A percentile compares a stretch with the other conserved stretches of the same genome.
These are phyloP conservation scores for Malassezia restricta DNA, from an alignment of 1,284 basidiomycete genomes.

Conservation along the genomic window DNA sequence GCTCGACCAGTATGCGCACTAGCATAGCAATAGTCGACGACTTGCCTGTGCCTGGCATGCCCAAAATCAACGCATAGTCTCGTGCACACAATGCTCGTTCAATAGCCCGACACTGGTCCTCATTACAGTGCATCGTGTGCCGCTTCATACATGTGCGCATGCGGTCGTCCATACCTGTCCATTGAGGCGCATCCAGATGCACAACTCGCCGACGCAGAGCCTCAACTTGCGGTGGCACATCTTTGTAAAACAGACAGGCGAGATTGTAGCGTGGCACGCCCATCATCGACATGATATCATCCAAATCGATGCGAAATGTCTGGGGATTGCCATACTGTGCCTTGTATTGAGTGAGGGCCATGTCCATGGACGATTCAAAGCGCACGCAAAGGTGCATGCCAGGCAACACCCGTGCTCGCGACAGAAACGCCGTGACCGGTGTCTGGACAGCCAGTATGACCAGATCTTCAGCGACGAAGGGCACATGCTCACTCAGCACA, in stretches of 20 bases:
- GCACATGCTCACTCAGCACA: neutral
- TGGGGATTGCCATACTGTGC: conserved; percentile 34
- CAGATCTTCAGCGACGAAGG: conserved; percentile 63
- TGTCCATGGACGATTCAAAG: conserved; percentile 63
- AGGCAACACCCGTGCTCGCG: conserved; percentile 5
- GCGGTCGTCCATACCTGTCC: conserved; percentile 44
- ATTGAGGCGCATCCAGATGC: conserved; percentile 62
- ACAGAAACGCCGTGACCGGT: neutral
- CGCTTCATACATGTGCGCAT: conserved; percentile 22
- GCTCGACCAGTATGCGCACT: conserved; percentile 63
- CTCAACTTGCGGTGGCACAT: conserved; percentile 39
- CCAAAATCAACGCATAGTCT: conserved; percentile 83
- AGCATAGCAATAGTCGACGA: conserved; percentile 85
- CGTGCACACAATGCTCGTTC: conserved; percentile 61
- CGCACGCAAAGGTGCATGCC: conserved; percentile 60
- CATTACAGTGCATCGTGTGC: conserved; percentile 50
- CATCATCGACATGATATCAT: conserved; percentile 78
- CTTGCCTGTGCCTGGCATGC: conserved; percentile 98
- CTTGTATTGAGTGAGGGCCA: conserved; percentile 20
- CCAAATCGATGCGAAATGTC: conserved; percentile 80
- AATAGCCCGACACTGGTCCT: conserved; percentile 64
- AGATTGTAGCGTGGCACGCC: conserved; percentile 77
- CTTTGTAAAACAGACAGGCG: conserved; percentile 66
- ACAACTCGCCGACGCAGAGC: conserved; percentile 56
- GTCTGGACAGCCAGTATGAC: conserved; percentile 64